Percentiles rank a stretch among this genome's conserved stretches.
Conservation (phyloP, 75 land plant genomes). For the Cunninghamia lanceolata region DNA sequence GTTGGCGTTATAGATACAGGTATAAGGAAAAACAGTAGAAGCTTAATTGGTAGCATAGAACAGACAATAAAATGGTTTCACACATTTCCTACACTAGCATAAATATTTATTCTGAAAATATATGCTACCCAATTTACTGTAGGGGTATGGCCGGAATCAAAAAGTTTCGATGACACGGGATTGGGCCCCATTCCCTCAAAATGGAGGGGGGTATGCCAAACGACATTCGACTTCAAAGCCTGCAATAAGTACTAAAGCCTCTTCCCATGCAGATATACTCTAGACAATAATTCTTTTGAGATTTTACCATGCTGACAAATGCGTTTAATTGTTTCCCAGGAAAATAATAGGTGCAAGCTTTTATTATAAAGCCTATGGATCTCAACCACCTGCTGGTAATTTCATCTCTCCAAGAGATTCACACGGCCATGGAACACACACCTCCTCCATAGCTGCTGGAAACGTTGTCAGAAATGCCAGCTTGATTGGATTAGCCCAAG, state of each 20-base stretch:
- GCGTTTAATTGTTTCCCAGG: conserved; percentile 20
- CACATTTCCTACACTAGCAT: too few species aligned
- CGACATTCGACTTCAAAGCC: conserved; percentile 52
- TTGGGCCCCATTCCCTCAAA: conserved; percentile 46
- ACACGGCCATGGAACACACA: conserved; percentile 58
- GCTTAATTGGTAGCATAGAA: neutral
- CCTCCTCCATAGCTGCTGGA: conserved; percentile 30
- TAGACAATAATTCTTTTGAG: too few species aligned
- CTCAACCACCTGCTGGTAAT: neutral
- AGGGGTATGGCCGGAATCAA: conserved; percentile 83
- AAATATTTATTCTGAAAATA: too few species aligned
- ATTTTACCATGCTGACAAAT: neutral
- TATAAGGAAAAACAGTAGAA: neutral
- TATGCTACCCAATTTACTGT: neutral
- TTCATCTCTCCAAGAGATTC: conserved; percentile 55
- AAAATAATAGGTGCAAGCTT: conserved; percentile 74
- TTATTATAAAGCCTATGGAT: conserved; percentile 26
- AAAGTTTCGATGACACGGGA: conserved; percentile 54
- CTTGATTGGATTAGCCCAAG: conserved; percentile 54
- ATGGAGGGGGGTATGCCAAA: conserved; percentile 76
- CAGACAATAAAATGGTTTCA: too few species aligned
- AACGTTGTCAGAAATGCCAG: conserved; percentile 36
- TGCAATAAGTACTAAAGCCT: conserved; percentile 35
- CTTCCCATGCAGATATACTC: too few species aligned
- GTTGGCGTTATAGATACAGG: conserved; percentile 64